Percentiles rank a stretch among this genome's conserved stretches.
Conservation (phyloP, 495 filamentous ascomycete genomes). For the Hyphodiscus hymeniophilus region DNA sequence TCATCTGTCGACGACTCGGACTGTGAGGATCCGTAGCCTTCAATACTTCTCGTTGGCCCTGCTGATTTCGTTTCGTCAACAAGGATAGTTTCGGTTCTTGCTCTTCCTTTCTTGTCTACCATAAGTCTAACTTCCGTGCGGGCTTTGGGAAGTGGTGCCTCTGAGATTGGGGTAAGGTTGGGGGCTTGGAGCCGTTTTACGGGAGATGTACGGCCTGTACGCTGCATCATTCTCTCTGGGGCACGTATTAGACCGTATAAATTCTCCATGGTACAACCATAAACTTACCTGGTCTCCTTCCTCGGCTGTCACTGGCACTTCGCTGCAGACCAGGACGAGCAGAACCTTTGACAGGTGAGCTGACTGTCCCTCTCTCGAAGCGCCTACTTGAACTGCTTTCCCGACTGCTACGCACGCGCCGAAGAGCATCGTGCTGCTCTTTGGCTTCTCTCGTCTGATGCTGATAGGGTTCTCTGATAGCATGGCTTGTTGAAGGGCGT, state of each 20-base stretch:
- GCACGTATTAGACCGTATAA: conserved; percentile 6
- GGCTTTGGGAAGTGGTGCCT: conserved; percentile 31
- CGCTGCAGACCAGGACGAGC: conserved; percentile 49
- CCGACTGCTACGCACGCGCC: conserved; percentile 28
- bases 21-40: conserved; percentile 13
- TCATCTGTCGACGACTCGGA: conserved; percentile 51
- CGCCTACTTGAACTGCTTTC: conserved; percentile 21
- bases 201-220: conserved; percentile 38
- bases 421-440: conserved; percentile 38
- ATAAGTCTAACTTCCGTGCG: conserved; percentile 56
- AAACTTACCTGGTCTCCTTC: conserved; percentile 14
- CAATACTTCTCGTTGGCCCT: background rate
- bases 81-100: conserved; percentile 60
- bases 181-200: conserved; percentile 37
- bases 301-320: conserved; percentile 44
- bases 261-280: no score
- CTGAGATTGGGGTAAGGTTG: conserved; percentile 44
- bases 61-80: conserved; percentile 31
- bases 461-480: conserved; percentile 44
- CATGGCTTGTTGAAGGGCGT: conserved; percentile 27
- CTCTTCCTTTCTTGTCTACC: conserved; percentile 64
- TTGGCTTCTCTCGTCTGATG: conserved; percentile 50
- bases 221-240: conserved; percentile 23
- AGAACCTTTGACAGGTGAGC: conserved; percentile 36
- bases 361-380: conserved; percentile 36